Evolutionary conservation across 208 protist genomes (phyloP).

Genomic region (Trypanosoma avium): DNA sequence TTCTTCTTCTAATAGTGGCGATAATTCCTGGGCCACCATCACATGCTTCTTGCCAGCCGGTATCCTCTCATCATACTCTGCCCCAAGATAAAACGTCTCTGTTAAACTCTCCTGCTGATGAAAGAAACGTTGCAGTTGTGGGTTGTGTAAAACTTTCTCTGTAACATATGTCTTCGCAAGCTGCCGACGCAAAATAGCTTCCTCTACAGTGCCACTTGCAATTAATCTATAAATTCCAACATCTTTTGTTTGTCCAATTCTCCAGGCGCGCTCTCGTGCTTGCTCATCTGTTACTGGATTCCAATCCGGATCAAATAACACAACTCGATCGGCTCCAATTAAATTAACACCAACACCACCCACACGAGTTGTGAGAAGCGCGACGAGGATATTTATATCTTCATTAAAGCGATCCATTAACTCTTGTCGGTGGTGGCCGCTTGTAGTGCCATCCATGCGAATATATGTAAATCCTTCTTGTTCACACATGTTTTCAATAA

Average conservation of each 20-base stretch:
- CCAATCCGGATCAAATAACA: constrained; percentile 99
- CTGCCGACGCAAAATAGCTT: constrained; percentile 98
- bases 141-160: constrained; percentile 96
- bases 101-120: constrained; percentile 80
- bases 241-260: constrained; percentile 95
- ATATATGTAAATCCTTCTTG: constrained; percentile 82
- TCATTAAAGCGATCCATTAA: constrained; percentile 97
- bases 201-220: constrained; percentile 97
- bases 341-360: constrained; percentile 98
- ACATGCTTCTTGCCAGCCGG: constrained; percentile 59
- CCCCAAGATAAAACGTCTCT: constrained; percentile 89
- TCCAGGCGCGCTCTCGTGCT: constrained; percentile 93
- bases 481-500: constrained; percentile 93
- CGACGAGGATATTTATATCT: constrained; percentile 89
- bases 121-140: constrained; percentile 94
- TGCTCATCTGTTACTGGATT: constrained; percentile 92
- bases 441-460: constrained; percentile 96
- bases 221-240: constrained; percentile 98
- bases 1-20: constrained; percentile 14
- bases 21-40: constrained; percentile 40
- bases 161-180: constrained; percentile 94
- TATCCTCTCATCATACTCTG: constrained; percentile 71
- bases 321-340: constrained; percentile 96
- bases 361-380: constrained; percentile 97
- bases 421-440: constrained; percentile 61